These are phyloP conservation scores for Rusavskia elegans DNA, from an alignment of 495 filamentous ascomycete species.

Conservation along the genomic window DNA sequence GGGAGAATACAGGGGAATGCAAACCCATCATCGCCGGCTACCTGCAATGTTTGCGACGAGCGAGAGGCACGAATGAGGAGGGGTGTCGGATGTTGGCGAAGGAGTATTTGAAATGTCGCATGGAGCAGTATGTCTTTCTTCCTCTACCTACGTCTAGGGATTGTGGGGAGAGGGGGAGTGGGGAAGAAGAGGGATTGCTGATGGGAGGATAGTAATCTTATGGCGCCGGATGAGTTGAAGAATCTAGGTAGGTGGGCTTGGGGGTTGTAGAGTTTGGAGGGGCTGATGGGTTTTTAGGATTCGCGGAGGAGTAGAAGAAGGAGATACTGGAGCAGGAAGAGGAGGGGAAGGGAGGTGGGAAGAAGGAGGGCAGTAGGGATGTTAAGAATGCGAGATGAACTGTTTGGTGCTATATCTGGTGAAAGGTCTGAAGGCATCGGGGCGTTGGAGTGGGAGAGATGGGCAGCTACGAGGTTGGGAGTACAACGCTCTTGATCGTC, in stretches of 20 bases:
- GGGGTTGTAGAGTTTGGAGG: conserved; percentile 1
- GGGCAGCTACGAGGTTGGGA: background rate
- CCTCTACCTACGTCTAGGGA: background rate
- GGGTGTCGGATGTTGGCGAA: conserved; percentile 77
- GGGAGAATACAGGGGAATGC: conserved; percentile 59
- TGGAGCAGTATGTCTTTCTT: conserved; percentile 62
- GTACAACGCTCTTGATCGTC: too few relatives aligned
- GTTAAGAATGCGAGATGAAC: background rate
- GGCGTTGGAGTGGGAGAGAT: too few relatives aligned
- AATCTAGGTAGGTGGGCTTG: conserved; percentile 47
- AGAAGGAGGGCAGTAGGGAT: background rate
- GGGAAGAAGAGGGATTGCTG: background rate
- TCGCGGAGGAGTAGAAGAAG: conserved; percentile 6
- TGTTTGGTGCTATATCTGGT: background rate
- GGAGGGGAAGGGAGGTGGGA: background rate
- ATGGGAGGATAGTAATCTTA: conserved; percentile 53
- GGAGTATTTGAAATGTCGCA: conserved; percentile 74
- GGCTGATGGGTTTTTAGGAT: conserved; percentile 1
- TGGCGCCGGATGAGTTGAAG: conserved; percentile 85
- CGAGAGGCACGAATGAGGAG: conserved; percentile 67
- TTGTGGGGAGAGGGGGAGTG: background rate
- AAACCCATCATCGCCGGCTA: conserved; percentile 73
- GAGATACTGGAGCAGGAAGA: background rate
- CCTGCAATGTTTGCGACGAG: conserved; percentile 66
- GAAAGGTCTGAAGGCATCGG: too few relatives aligned